Evolutionary conservation across 352 stramenopile species (phyloP).

Genomic region (Globisporangium orthogonon): DNA sequence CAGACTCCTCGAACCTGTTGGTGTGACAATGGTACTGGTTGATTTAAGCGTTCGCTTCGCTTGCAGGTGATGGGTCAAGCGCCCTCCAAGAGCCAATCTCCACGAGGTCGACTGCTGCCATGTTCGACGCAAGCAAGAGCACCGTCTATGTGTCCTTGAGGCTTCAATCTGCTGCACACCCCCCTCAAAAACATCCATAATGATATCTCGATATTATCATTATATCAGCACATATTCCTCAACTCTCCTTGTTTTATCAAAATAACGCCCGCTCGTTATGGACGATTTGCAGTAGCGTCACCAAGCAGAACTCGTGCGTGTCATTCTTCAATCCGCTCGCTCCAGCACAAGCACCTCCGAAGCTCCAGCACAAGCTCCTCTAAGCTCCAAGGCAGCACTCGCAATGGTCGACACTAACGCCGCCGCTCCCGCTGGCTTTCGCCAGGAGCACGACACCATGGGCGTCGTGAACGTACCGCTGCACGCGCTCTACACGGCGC

Average conservation of each 20-base stretch:
- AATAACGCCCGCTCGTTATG: background rate
- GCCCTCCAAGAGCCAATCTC: too few relatives aligned
- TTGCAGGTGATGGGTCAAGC: background rate
- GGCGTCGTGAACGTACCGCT: conserved; percentile 41
- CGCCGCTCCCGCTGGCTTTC: conserved; percentile 16
- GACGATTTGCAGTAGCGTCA: background rate
- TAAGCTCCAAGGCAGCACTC: background rate
- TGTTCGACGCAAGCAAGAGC: too few relatives aligned
- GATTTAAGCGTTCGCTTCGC: too few relatives aligned
- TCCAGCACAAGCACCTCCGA: background rate
- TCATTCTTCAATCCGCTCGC: background rate
- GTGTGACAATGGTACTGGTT: too few relatives aligned
- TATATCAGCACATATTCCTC: background rate
- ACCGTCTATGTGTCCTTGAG: too few relatives aligned
- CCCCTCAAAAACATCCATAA: too few relatives aligned
- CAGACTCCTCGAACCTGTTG: too few relatives aligned
- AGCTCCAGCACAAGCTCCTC: background rate
- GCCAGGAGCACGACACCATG: conserved; percentile 49
- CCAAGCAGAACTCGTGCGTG: background rate
- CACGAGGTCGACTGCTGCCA: too few relatives aligned
- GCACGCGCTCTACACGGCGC: conserved; percentile 41
- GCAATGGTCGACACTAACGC: conserved; percentile 11
- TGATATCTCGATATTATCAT: too few relatives aligned
- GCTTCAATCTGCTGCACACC: too few relatives aligned
- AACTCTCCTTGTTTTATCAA: background rate